Evolutionary conservation across 2,329 filamentous ascomycete species (phyloP), one percentile per base, ranked within the genome.

Genomic region (Paecilomyces variotii): DNA sequence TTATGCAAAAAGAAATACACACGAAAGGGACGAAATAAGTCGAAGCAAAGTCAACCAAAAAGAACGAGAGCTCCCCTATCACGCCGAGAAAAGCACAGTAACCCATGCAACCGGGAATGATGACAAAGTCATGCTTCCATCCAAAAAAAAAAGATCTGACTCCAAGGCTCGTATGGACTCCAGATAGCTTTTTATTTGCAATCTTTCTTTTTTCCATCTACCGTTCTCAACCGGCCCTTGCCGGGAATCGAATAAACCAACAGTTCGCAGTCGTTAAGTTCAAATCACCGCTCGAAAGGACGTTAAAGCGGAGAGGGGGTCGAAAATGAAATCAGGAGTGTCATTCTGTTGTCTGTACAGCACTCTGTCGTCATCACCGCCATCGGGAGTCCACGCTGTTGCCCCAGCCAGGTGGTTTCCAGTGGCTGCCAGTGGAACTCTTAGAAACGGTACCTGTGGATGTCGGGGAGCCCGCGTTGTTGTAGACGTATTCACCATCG

Each of bases 401-500:
- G n/a, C 61, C 62, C 64, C 66, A 71, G n/a, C 65, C 67, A 4
- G 69, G 62, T 12, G 69, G 59, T 53, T 69, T 70, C 70, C 70
- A 71, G 54, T 64, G 58, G 60, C 65, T 68, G 11, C 73, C 73
- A 2, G 70, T 74, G 1, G 71, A 75, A 35, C 74, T 67, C 59
- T 76, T 76, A 49, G 73, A 73, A 57, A 74, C 68, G 19, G 73
- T 71, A 32, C 72, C 70, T 26, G 70, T 68, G 2, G 72, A 73
- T 54, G 67, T 70, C 27, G 71, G 62, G 45, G 69, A 65, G 3
- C 61, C 62, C 50, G 54, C 65, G 55, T 73, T 73, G 56, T 67
- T 82, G 81, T 91, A 95, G 74, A 96, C 82, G 79, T 97, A 97
- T 79, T 97, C 93, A 76, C 92, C 94, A 72, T 97, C 90, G 64